These are phyloP conservation scores for Yamadazyma diospyri DNA, from an alignment of 1,139 yeast genomes.

Conservation along the genomic window DNA sequence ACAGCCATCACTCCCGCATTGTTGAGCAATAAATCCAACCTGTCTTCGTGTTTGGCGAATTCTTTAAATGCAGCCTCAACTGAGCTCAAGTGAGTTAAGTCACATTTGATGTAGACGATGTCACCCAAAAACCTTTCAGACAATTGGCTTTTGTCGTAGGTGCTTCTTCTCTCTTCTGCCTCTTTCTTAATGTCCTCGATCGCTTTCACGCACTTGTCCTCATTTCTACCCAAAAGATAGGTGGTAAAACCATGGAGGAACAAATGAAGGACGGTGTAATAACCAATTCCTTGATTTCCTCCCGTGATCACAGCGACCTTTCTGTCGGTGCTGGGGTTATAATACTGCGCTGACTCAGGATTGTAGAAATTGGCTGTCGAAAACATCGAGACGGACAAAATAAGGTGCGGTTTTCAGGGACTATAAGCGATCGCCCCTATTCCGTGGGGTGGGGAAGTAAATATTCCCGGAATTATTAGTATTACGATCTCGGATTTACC, in stretches of 20 bases:
- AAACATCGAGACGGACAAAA: too few relatives aligned
- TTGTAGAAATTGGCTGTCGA: slow-evolving; percentile 11
- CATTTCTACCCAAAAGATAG: slow-evolving; percentile 41
- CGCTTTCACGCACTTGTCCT: slow-evolving; percentile 31
- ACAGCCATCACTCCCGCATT: slow-evolving; percentile 45
- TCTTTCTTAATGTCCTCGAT: slow-evolving; percentile 31
- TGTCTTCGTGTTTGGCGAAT: slow-evolving; percentile 22
- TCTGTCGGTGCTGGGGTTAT: slow-evolving; percentile 29
- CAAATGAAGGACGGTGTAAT: slow-evolving; percentile 38
- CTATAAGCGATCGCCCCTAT: too few relatives aligned
- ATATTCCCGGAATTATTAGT: too few relatives aligned
- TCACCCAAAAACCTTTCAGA: slow-evolving; percentile 22
- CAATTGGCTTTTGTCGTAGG: slow-evolving; percentile 16
- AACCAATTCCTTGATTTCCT: slow-evolving; percentile 46
- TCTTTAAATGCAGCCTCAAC: slow-evolving; percentile 29
- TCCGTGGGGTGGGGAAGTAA: too few relatives aligned
- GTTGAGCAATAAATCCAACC: slow-evolving; percentile 33
- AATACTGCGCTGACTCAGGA: slow-evolving; percentile 30
- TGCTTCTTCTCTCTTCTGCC: slow-evolving; percentile 16
- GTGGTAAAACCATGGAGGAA: slow-evolving; percentile 42
- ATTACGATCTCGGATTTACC: too few relatives aligned
- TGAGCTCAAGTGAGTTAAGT: slow-evolving; percentile 29
- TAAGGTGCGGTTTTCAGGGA: too few relatives aligned
- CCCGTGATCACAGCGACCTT: slow-evolving; percentile 45
- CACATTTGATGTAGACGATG: slow-evolving; percentile 27